These are phyloP conservation scores for Boehmeria nivea DNA, from an alignment of 306 rosid genomes.

Conservation along the genomic window DNA sequence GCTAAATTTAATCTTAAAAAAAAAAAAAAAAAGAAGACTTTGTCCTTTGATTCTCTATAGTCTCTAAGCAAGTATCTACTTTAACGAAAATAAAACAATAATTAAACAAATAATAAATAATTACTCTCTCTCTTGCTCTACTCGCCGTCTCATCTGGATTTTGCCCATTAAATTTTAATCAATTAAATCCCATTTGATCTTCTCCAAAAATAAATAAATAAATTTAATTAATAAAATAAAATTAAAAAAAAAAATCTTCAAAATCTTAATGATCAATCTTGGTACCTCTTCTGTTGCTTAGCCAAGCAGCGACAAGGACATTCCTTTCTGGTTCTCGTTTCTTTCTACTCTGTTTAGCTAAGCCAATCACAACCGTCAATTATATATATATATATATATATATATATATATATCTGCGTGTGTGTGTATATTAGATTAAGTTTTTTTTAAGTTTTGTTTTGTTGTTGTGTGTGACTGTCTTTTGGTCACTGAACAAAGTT, in stretches of 20 bases:
- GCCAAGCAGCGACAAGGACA: conserved; percentile 1
- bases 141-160: neutral
- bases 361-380: neutral
- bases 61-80: too few relatives aligned
- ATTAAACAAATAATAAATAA: neutral
- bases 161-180: neutral
- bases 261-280: neutral
- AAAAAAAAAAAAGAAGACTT: neutral
- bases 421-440: neutral
- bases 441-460: too few relatives aligned
- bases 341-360: neutral
- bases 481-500: conserved; percentile 14
- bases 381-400: neutral
- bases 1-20: neutral
- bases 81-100: too few relatives aligned
- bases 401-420: neutral
- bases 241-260: too few relatives aligned
- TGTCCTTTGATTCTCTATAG: neutral
- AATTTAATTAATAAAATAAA: too few relatives aligned
- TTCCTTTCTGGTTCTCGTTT: neutral
- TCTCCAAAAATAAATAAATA: neutral
- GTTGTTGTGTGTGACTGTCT: too few relatives aligned
- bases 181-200: too few relatives aligned
- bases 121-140: neutral
- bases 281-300: neutral